A percentile compares a stretch with the other conserved stretches of the same genome.
Evolutionary conservation across 805 yeast genomes (phyloP).

Genomic region (Candida bentonensis): DNA sequence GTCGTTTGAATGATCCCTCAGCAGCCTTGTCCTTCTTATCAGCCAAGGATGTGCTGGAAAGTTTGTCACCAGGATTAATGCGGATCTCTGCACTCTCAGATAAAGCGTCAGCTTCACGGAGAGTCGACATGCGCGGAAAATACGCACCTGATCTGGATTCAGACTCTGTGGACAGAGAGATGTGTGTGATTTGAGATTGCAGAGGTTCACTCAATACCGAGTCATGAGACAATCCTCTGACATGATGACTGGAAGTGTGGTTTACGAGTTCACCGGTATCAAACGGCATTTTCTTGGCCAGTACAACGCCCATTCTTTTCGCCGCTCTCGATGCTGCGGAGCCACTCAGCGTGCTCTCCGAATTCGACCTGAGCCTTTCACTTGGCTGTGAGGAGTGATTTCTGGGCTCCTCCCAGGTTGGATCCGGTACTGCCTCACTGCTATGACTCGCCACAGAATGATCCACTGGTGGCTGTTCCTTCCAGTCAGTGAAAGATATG

Average conservation of each 20-base stretch:
- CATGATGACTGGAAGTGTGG: conserved; percentile 9
- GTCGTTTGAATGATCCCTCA: no score
- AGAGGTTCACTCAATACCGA: conserved; percentile 1
- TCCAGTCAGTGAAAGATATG: not conserved
- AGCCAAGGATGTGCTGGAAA: no score
- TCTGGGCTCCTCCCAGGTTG: conserved; percentile 22
- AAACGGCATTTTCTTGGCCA: conserved; percentile 23
- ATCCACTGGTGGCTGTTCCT: not conserved
- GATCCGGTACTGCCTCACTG: conserved; percentile 13
- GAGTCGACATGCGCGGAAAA: conserved; percentile 48
- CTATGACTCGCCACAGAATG: no score
- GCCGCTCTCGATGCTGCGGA: conserved; percentile 46
- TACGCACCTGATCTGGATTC: conserved; percentile 47
- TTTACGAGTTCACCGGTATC: conserved; percentile 7
- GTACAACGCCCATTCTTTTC: conserved; percentile 57
- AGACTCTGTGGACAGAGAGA: conserved; percentile 18
- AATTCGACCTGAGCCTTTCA: conserved; percentile 25
- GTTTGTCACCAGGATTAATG: no score
- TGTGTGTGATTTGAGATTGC: conserved; percentile 1
- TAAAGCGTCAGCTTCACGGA: conserved; percentile 36
- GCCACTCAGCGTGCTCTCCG: conserved; percentile 7
- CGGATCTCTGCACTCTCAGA: no score
- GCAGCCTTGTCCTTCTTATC: no score
- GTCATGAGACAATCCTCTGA: conserved; percentile 9
- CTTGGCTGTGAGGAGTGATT: conserved; percentile 18